Evolutionary conservation across 306 rosid species (phyloP).

Genomic region (Acacia acuminata): DNA sequence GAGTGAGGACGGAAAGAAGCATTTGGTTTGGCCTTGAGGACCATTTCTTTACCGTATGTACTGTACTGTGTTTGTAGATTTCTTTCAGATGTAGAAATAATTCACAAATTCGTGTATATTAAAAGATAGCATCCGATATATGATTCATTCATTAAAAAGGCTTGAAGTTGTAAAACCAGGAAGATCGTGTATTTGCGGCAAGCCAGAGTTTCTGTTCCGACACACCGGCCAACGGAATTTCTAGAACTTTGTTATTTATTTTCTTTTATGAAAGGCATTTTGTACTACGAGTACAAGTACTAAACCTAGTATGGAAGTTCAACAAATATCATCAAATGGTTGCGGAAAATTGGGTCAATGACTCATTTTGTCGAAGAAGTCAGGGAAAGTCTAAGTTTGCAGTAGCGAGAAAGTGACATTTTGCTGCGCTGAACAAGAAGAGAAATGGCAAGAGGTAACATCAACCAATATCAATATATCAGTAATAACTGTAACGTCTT

Average conservation of each 20-base stretch:
- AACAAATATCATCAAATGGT: no score
- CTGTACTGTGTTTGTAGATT: slow-evolving; percentile 27
- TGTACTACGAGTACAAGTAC: background rate
- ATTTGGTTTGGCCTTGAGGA: slow-evolving; percentile 69
- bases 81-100: slow-evolving; percentile 13
- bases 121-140: background rate
- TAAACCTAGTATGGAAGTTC: no score
- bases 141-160: background rate
- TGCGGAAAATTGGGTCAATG: no score
- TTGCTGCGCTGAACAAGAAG: no score
- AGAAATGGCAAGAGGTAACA: no score
- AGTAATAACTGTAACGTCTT: no score
- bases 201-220: background rate
- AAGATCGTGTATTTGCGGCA: background rate
- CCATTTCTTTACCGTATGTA: slow-evolving; percentile 2
- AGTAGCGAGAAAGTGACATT: no score
- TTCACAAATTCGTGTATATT: slow-evolving; percentile 16
- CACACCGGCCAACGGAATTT: background rate
- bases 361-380: no score
- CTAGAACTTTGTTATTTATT: background rate
- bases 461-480: no score
- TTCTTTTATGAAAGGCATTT: background rate
- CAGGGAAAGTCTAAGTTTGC: no score
- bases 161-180: background rate
- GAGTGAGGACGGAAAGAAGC: slow-evolving; percentile 48